These are phyloP conservation scores for Sphagnum tenellum DNA, from an alignment of 225 moss, liverwort and hornwort species.

Conservation along the genomic window DNA sequence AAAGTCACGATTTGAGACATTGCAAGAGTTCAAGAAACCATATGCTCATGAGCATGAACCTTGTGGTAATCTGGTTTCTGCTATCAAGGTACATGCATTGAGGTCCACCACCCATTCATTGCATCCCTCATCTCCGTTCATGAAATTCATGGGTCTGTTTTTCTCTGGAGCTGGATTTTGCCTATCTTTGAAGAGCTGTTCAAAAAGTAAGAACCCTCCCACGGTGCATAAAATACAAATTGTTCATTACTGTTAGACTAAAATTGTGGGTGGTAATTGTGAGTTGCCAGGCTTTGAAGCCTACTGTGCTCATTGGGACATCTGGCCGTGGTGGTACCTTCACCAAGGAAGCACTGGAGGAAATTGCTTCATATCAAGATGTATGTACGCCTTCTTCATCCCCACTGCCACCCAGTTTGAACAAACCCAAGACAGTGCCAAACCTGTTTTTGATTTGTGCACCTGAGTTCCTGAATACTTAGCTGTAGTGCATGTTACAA, in stretches of 20 bases:
- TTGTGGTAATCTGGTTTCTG: conserved; percentile 41
- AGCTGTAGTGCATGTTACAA: neutral
- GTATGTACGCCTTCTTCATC: conserved; percentile 15
- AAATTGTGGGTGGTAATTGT: neutral
- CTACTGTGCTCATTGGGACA: conserved; percentile 76
- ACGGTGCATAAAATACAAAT: conserved; percentile 1
- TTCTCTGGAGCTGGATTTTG: neutral
- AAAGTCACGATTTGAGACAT: conserved; percentile 59
- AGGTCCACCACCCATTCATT: neutral
- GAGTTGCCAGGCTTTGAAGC: conserved; percentile 46
- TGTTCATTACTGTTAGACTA: neutral
- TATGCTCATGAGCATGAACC: conserved; percentile 55
- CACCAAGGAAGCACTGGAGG: conserved; percentile 73
- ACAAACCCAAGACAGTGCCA: neutral
- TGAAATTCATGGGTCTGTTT: neutral
- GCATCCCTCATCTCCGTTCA: neutral
- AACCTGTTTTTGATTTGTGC: neutral
- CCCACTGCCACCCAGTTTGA: neutral
- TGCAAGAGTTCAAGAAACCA: conserved; percentile 68
- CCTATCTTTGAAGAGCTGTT: neutral
- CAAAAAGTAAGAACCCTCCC: neutral
- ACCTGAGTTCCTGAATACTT: neutral
- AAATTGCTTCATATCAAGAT: conserved; percentile 55
- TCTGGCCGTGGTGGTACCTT: conserved; percentile 79
- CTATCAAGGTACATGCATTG: conserved; percentile 47